Base-by-base conservation (phyloP, 1,139 yeast genomes). In the Nakaseomyces uthaithaninus region DNA sequence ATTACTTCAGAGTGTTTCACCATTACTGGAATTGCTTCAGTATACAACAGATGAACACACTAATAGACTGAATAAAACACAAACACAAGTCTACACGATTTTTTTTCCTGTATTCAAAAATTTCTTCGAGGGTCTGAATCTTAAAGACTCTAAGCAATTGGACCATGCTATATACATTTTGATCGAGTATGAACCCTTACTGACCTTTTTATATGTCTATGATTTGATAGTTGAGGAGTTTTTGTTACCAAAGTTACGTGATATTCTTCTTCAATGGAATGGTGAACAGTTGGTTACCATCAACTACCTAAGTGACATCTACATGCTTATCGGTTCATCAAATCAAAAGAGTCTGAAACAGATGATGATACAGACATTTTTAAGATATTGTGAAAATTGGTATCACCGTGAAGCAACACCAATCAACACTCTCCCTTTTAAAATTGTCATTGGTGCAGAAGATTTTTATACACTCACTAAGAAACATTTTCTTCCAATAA, bases 171-270 rank as follows among this genome's bases (percentile, higher is more conserved):
- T 65, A 6, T 62, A 57, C 10, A 43, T 60, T 20, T 46, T 63
- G 41, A 65, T 74, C 23, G 72, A 70, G 27, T 72, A 75, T 68
- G 62, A 62, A 28, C 57, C 58, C 0, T 45, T 72, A 1, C 42
- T 74, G 2, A 67, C 69, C 12, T 56, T 49, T 30, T 48, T 51
- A 11, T 43, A 42, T 19, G 46, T 51, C 33, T 42, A 37, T 2
- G 50, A 50, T 1, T 48, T 50, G 15, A 48, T 69, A 5, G 46
- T 64, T 12, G 52, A 61, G 4, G 49, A 55, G 16, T 47, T 67
- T 11, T 47, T 65, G 1, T 42, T 60, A 0, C 74, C 77, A 0
- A 63, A 60, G 22, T 51, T 76, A 6, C 35, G 52, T 1, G 36
- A 47, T 1, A 59, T 57, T 0, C 52, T 74, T 2, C 45, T 54